Conservation (phyloP, 352 stramenopile species). For the Achlya hypogyna region DNA sequence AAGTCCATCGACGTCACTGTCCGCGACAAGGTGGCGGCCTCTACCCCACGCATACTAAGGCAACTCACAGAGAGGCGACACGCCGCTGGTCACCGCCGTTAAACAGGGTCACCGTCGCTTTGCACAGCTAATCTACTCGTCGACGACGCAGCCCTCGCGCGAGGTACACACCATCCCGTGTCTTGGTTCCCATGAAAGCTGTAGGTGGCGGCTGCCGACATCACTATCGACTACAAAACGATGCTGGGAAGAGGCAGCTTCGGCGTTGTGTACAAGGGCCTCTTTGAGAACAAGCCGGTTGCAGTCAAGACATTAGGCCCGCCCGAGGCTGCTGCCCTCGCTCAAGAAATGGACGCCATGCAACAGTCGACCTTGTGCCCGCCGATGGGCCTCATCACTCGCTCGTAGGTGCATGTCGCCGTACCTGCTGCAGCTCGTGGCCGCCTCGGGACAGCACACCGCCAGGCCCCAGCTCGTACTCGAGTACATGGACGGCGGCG, state of each 20-base stretch:
- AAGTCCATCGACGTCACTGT: too few relatives aligned
- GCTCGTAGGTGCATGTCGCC: background rate
- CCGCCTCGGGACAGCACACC: background rate
- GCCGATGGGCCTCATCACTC: background rate
- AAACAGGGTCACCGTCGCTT: background rate
- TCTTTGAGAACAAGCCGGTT: background rate
- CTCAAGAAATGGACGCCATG: background rate
- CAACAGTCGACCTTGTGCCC: too few relatives aligned
- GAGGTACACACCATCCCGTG: background rate
- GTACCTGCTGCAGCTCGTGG: background rate
- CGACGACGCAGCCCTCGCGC: background rate
- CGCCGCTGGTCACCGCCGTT: background rate
- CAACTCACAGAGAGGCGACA: background rate
- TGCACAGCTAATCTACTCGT: background rate
- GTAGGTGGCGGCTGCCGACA: background rate
- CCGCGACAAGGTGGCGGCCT: too few relatives aligned
- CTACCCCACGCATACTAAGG: too few relatives aligned
- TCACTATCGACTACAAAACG: background rate
- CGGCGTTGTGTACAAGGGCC: background rate
- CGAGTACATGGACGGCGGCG: slow-evolving; percentile 3
- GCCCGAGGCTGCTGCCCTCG: background rate
- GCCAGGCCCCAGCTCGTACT: background rate
- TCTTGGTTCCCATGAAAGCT: background rate
- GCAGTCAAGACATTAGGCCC: background rate
- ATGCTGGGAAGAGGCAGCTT: background rate